These are phyloP conservation scores for Blastobotrys apis DNA, from an alignment of 1,139 yeast genomes.

Conservation along the genomic window DNA sequence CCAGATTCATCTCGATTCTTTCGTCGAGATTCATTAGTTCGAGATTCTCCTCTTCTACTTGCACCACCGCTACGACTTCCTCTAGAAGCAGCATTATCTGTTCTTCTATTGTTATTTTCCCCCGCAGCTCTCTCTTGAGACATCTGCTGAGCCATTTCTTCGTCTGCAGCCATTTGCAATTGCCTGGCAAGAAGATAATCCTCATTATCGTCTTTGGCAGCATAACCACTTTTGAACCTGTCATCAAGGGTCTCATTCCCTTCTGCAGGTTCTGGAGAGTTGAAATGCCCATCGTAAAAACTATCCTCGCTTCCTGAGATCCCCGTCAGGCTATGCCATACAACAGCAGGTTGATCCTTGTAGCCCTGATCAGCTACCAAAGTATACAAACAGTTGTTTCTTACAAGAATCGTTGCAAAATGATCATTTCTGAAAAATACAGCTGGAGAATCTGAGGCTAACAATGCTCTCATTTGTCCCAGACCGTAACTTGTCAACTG, in stretches of 20 bases:
- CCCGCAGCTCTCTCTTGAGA: conserved; percentile 10
- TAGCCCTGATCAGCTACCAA: conserved; percentile 76
- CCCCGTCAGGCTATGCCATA: conserved; percentile 73
- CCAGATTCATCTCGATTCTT: too few relatives aligned
- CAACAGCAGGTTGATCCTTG: conserved; percentile 44
- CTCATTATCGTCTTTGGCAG: conserved; percentile 15
- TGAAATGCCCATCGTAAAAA: conserved; percentile 54
- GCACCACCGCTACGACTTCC: not conserved
- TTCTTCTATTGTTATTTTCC: conserved; percentile 23
- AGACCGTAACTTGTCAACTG: conserved; percentile 71
- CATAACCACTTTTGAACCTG: too few relatives aligned
- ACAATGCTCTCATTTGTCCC: conserved; percentile 36
- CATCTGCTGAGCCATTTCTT: conserved; percentile 41
- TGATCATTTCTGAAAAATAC: conserved; percentile 84
- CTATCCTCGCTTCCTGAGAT: conserved; percentile 62
- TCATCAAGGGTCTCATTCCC: conserved; percentile 9
- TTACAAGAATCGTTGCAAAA: conserved; percentile 66
- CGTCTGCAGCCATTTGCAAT: conserved; percentile 63
- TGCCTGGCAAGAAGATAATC: conserved; percentile 49
- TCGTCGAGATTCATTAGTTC: too few relatives aligned
- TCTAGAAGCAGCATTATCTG: conserved; percentile 23
- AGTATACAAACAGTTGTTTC: conserved; percentile 47
- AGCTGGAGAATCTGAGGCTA: conserved; percentile 49
- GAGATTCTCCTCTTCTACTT: too few relatives aligned
- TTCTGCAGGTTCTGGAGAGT: conserved; percentile 14